Conservation (phyloP, 2,329 filamentous ascomycete species). For the Macrophomina pseudophaseolina region DNA sequence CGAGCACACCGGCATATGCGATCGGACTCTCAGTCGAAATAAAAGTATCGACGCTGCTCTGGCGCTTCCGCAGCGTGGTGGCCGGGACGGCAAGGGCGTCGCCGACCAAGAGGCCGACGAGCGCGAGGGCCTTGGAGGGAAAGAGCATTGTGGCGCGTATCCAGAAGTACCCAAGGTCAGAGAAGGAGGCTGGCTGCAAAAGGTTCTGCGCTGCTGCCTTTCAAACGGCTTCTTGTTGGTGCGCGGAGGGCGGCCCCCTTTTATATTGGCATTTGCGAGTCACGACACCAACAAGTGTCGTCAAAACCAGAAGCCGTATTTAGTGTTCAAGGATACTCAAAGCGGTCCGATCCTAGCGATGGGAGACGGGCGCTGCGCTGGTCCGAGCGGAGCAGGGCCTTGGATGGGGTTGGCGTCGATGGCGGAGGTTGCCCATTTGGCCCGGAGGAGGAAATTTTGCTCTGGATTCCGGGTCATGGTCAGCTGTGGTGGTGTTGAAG, state of each 20-base stretch:
- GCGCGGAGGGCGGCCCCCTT: background rate
- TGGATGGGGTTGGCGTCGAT: background rate
- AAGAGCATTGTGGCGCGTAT: background rate
- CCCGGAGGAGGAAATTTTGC: background rate
- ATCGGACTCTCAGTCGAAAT: conserved; percentile 23
- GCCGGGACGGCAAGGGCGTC: conserved; percentile 4
- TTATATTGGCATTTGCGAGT: conserved; percentile 15
- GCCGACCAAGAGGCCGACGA: conserved; percentile 1
- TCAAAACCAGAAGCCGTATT: background rate
- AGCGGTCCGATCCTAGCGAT: conserved; percentile 18
- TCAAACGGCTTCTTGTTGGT: background rate
- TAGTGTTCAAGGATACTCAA: background rate
- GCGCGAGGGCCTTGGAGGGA: conserved; percentile 14
- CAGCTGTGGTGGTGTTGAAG: conserved; percentile 19
- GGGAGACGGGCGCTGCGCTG: background rate
- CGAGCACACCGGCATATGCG: conserved; percentile 16
- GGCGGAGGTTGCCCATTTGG: background rate
- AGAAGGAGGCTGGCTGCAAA: background rate
- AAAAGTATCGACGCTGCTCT: conserved; percentile 14
- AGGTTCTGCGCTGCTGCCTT: conserved; percentile 3
- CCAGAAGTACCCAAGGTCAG: background rate
- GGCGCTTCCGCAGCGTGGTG: background rate
- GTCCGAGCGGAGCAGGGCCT: background rate
- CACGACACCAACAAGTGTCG: background rate
- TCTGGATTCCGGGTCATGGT: conserved; percentile 1